These are phyloP conservation scores for Neophaeococcomyces mojaviensis DNA, from an alignment of 2,329 filamentous ascomycete species.

Conservation along the genomic window DNA sequence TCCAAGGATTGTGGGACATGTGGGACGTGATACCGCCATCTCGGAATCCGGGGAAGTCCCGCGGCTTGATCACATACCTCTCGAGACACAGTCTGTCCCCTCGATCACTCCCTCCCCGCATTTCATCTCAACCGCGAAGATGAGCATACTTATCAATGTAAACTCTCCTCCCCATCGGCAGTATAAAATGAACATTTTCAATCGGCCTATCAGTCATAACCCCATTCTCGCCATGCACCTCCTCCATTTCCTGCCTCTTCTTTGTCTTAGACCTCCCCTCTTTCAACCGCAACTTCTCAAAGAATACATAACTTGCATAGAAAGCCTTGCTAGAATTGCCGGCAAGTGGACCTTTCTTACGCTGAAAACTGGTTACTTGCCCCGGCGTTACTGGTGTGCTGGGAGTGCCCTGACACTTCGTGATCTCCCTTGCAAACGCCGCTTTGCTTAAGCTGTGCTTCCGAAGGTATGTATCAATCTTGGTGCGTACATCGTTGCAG, in stretches of 20 bases:
- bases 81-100: too few species aligned
- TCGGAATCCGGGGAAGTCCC: too few species aligned
- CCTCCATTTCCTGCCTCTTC: slow-evolving; percentile 47
- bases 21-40: too few species aligned
- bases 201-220: too few species aligned
- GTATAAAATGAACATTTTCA: too few species aligned
- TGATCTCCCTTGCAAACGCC: slow-evolving; percentile 43
- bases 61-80: too few species aligned
- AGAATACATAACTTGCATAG: slow-evolving; percentile 51
- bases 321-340: slow-evolving; percentile 46
- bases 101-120: too few species aligned
- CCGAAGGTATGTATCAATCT: slow-evolving; percentile 47
- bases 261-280: slow-evolving; percentile 46
- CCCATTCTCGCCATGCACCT: too few species aligned
- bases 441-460: slow-evolving; percentile 45
- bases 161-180: too few species aligned
- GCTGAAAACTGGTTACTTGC: slow-evolving; percentile 44
- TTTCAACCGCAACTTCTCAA: slow-evolving; percentile 51
- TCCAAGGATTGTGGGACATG: too few species aligned
- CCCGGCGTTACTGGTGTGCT: slow-evolving; percentile 9
- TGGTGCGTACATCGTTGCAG: slow-evolving; percentile 51
- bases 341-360: slow-evolving; percentile 40
- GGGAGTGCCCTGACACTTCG: not conserved
- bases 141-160: too few species aligned
- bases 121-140: too few species aligned